Evolutionary conservation across 257 asterid genomes (phyloP).

Genomic region (Perilla frutescens): DNA sequence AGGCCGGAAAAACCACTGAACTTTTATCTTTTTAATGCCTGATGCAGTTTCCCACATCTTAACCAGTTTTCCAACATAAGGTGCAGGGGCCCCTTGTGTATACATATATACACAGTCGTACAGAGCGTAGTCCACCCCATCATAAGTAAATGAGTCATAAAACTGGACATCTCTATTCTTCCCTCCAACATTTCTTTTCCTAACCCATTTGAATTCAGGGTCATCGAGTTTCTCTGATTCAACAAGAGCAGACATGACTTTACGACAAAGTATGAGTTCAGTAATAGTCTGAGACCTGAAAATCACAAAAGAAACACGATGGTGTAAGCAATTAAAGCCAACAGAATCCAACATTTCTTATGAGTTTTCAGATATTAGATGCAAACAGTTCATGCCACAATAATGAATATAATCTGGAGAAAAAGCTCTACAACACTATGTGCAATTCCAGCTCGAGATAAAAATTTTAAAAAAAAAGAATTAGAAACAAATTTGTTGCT

Average conservation of each 20-base stretch:
- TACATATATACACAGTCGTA: slow-evolving; percentile 75
- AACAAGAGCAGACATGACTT: slow-evolving; percentile 37
- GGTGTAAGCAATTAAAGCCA: not conserved
- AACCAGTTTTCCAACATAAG: slow-evolving; percentile 72
- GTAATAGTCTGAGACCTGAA: slow-evolving; percentile 26
- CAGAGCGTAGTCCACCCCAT: slow-evolving; percentile 62
- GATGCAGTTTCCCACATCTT: slow-evolving; percentile 70
- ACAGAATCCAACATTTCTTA: not conserved
- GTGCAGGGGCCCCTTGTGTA: slow-evolving; percentile 47
- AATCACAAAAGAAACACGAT: not conserved
- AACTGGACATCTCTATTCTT: slow-evolving; percentile 55
- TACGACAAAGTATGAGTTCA: not conserved
- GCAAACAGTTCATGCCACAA: too few relatives aligned
- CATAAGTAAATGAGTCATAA: slow-evolving; percentile 74
- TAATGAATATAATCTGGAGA: too few relatives aligned
- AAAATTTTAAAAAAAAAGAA: too few relatives aligned
- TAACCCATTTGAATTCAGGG: slow-evolving; percentile 71
- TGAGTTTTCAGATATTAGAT: too few relatives aligned
- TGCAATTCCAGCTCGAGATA: too few relatives aligned
- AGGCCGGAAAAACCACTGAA: slow-evolving; percentile 89
- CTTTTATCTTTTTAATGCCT: slow-evolving; percentile 58
- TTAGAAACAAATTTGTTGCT: too few relatives aligned
- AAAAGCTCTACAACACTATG: too few relatives aligned
- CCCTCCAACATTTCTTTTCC: slow-evolving; percentile 58
- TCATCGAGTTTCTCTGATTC: slow-evolving; percentile 41